phyloP scores from a whole-genome alignment of 2,329 filamentous ascomycete species.

The Aspergillus hiratsukae region DNA sequence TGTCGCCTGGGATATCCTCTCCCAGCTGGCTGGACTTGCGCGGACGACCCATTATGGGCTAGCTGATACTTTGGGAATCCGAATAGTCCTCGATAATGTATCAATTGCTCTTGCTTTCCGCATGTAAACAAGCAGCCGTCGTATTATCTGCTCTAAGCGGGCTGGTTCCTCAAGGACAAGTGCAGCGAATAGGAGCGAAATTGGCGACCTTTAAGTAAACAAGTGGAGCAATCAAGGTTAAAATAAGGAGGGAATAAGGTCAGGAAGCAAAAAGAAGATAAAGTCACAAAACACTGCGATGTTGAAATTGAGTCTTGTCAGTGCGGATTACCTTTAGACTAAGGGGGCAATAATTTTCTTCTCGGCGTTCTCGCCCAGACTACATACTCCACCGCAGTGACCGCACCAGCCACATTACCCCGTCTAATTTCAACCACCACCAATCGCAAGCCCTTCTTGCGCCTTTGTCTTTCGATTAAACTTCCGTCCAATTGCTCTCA shows the following conservation, averaged over 20 bases:
- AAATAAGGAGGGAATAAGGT: neutral
- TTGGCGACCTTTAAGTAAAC: neutral
- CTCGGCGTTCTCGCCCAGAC: too few relatives aligned
- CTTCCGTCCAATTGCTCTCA: neutral
- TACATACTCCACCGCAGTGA: neutral
- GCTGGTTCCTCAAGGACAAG: neutral
- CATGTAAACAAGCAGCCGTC: neutral
- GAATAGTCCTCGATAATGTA: neutral
- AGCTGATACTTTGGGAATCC: neutral
- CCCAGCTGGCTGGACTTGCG: conserved; percentile 43
- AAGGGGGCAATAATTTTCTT: too few relatives aligned
- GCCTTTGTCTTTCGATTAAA: neutral
- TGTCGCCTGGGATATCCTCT: conserved; percentile 45
- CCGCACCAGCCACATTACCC: neutral
- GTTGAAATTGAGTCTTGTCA: neutral
- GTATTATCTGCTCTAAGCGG: neutral
- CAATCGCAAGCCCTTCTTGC: neutral
- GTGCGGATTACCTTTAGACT: too few relatives aligned
- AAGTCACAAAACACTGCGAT: neutral
- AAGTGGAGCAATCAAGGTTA: neutral
- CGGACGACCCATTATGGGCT: conserved; percentile 33
- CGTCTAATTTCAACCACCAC: neutral
- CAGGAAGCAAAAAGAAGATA: neutral
- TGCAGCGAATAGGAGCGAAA: neutral
- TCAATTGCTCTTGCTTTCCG: neutral